These are phyloP conservation scores for Beta lomatogona DNA, from an alignment of 179 eudicot species.

Conservation along the genomic window DNA sequence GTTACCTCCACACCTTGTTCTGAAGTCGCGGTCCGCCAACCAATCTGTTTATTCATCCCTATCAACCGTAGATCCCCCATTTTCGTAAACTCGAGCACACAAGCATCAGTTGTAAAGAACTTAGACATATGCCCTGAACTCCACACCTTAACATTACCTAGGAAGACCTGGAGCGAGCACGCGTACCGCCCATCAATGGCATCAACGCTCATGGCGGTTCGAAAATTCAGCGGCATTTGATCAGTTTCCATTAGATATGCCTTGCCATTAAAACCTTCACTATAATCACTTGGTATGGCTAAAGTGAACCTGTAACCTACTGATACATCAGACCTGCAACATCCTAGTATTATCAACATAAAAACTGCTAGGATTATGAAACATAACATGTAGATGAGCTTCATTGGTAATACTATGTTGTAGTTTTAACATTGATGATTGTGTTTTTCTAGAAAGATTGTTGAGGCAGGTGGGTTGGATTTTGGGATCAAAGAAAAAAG, in stretches of 20 bases:
- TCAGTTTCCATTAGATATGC: slow-evolving; percentile 78
- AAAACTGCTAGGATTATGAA: slow-evolving; percentile 1
- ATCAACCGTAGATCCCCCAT: slow-evolving; percentile 67
- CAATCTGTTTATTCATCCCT: slow-evolving; percentile 49
- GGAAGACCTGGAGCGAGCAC: slow-evolving; percentile 72
- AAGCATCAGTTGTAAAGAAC: slow-evolving; percentile 56
- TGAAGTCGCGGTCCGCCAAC: slow-evolving; percentile 84
- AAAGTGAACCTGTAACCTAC: slow-evolving; percentile 60
- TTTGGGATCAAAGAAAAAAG: slow-evolving; percentile 25
- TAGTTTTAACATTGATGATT: slow-evolving; percentile 25
- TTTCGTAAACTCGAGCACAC: slow-evolving; percentile 65
- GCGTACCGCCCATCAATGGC: slow-evolving; percentile 48
- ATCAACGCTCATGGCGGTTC: slow-evolving; percentile 67
- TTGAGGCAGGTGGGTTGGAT: slow-evolving; percentile 22
- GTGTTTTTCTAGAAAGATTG: slow-evolving; percentile 10
- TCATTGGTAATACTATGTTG: slow-evolving; percentile 32
- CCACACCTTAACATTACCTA: slow-evolving; percentile 82
- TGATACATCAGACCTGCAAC: slow-evolving; percentile 41
- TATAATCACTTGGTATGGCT: slow-evolving; percentile 58
- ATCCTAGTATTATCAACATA: neutral
- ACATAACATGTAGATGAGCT: slow-evolving; percentile 21
- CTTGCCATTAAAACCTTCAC: slow-evolving; percentile 56
- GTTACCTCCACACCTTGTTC: slow-evolving; percentile 93
- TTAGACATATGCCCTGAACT: slow-evolving; percentile 65
- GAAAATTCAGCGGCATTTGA: slow-evolving; percentile 49